phyloP scores from a whole-genome alignment of 441 rosid genomes.

The Croton laevigatus region DNA sequence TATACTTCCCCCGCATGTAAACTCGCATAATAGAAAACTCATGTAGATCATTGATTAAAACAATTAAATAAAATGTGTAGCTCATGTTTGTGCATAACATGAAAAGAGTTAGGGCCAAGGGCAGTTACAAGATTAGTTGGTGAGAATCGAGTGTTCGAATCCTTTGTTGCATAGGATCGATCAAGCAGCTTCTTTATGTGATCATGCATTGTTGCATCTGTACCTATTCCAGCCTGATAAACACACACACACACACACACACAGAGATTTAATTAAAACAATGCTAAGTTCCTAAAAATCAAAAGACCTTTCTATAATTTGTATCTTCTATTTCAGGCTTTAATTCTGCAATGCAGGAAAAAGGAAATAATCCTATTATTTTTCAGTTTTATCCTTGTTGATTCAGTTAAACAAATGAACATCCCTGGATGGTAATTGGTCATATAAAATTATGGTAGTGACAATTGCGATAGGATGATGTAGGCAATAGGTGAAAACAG shows the following conservation, averaged over 20 bases:
- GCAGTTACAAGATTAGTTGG: conserved; percentile 83
- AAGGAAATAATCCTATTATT: neutral
- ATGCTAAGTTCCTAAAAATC: neutral
- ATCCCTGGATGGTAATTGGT: neutral
- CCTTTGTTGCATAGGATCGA: conserved; percentile 92
- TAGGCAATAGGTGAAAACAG: neutral
- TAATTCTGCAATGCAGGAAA: neutral
- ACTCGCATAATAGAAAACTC: neutral
- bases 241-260: conserved; percentile 21
- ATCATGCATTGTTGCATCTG: conserved; percentile 99
- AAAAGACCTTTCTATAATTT: neutral
- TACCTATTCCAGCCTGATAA: conserved; percentile 89
- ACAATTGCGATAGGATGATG: neutral
- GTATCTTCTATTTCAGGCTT: neutral
- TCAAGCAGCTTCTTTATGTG: conserved; percentile 97
- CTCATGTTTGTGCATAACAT: neutral
- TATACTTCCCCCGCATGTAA: neutral
- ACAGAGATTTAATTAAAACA: neutral
- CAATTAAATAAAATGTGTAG: neutral
- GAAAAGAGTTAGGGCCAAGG: conserved; percentile 23
- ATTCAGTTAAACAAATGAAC: neutral
- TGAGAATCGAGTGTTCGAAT: conserved; percentile 74
- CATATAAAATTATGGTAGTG: neutral
- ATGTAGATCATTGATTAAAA: neutral
- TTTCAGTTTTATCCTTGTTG: neutral